phyloP scores from a whole-genome alignment of 2,329 filamentous ascomycete species.

The Trichophyton benhamiae region DNA sequence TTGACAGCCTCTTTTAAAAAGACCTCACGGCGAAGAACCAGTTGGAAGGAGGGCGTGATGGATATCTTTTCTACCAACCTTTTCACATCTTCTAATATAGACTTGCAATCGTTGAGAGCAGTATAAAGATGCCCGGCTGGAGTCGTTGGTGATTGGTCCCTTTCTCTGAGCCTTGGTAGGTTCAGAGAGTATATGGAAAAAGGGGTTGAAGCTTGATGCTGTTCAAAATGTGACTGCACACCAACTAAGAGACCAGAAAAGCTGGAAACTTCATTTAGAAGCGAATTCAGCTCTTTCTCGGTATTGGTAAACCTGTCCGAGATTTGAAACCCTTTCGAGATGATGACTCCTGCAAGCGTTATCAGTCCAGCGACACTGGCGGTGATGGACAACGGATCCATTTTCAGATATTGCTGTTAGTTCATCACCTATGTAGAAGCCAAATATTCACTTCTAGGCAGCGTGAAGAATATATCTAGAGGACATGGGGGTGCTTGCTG shows the following conservation, averaged over 20 bases:
- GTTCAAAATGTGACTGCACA: neutral
- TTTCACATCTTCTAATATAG: neutral
- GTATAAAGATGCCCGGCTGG: neutral
- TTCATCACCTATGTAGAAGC: neutral
- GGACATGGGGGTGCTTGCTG: no score
- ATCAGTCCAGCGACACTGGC: constrained; percentile 1
- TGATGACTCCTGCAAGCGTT: neutral
- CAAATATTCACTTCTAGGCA: no score
- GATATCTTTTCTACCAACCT: neutral
- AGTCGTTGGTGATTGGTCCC: no score
- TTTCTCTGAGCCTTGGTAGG: neutral
- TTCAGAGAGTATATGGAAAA: neutral
- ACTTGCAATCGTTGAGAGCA: neutral
- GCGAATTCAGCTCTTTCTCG: neutral
- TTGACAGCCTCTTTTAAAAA: neutral
- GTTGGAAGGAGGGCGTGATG: neutral
- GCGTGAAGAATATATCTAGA: no score
- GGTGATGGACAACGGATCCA: neutral
- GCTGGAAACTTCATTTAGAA: neutral
- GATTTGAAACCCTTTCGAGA: neutral
- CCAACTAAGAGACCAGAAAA: neutral
- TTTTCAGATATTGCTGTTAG: neutral
- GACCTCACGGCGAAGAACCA: neutral
- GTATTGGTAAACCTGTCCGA: neutral
- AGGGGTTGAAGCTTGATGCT: neutral